phyloP scores from a whole-genome alignment of 768 basidiomycete species.

The Termitomyces sp. region DNA sequence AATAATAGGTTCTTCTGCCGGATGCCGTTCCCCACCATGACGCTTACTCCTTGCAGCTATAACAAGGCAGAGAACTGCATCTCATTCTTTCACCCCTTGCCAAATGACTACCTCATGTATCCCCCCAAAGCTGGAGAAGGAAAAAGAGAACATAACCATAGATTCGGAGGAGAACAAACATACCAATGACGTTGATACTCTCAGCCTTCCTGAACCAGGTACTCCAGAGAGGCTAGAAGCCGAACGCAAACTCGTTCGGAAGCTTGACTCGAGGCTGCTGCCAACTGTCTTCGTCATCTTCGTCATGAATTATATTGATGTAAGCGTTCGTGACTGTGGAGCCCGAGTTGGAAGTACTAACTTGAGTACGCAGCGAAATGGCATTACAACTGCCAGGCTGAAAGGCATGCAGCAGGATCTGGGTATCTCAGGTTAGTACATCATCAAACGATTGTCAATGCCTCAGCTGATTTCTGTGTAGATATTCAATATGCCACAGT shows the following conservation, averaged over 20 bases:
- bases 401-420: slow-evolving; percentile 50
- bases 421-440: slow-evolving; percentile 34
- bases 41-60: not conserved
- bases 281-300: slow-evolving; percentile 57
- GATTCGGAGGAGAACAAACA: slow-evolving; percentile 10
- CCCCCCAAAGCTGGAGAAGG: slow-evolving; percentile 7
- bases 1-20: not conserved
- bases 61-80: not conserved
- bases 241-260: slow-evolving; percentile 46
- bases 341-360: not conserved
- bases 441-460: not conserved
- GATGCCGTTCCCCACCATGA: not conserved
- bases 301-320: slow-evolving; percentile 70
- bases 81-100: not conserved
- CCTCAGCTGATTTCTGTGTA: slow-evolving; percentile 21
- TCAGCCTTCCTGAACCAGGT: slow-evolving; percentile 16
- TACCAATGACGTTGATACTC: not conserved
- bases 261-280: slow-evolving; percentile 53
- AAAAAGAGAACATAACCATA: slow-evolving; percentile 15
- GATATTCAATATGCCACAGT: slow-evolving; percentile 52
- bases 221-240: slow-evolving; percentile 30
- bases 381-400: slow-evolving; percentile 46
- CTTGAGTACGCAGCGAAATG: slow-evolving; percentile 34
- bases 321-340: slow-evolving; percentile 21
- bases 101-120: not conserved